These are phyloP conservation scores for Leccinum broughii DNA, from an alignment of 768 basidiomycete species.

Conservation along the genomic window DNA sequence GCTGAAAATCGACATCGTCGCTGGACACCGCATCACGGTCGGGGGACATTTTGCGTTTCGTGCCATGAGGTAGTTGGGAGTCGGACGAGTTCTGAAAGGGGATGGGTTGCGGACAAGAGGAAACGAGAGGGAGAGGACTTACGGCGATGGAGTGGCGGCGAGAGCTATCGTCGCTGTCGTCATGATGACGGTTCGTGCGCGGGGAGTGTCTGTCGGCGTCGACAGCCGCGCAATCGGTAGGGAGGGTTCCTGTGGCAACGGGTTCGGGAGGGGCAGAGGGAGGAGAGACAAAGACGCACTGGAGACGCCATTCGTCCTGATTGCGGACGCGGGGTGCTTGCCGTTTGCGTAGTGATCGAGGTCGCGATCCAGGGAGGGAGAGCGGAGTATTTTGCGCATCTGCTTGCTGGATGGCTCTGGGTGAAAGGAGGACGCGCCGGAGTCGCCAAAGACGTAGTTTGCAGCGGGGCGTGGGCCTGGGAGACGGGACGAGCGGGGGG, in stretches of 20 bases:
- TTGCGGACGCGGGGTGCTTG: conserved; percentile 19
- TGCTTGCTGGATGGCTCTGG: conserved; percentile 39
- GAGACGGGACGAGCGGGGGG: conserved; percentile 30
- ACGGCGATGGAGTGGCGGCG: conserved; percentile 72
- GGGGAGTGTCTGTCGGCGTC: conserved; percentile 34
- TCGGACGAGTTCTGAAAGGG: conserved; percentile 36
- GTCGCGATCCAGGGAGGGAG: conserved; percentile 51
- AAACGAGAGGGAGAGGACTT: conserved; percentile 30
- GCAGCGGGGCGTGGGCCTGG: conserved; percentile 58
- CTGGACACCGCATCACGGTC: conserved; percentile 55
- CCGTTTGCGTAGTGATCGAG: conserved; percentile 20
- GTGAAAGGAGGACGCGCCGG: conserved; percentile 33
- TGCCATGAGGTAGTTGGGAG: conserved; percentile 54
- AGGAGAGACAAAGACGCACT: conserved; percentile 23
- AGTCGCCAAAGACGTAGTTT: conserved; percentile 70
- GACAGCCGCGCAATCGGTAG: conserved; percentile 3
- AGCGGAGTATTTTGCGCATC: conserved; percentile 61
- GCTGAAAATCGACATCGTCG: conserved; percentile 66
- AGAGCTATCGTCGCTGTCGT: conserved; percentile 65
- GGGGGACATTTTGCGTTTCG: conserved; percentile 81
- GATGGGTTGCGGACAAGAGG: conserved; percentile 1
- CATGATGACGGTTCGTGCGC: conserved; percentile 38
- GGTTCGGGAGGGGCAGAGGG: conserved; percentile 9
- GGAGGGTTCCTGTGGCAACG: conserved; percentile 31
- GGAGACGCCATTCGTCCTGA: conserved; percentile 22